These are phyloP conservation scores for Stramenopiles sp. DNA, from an alignment of 352 stramenopile genomes.

Conservation along the genomic window DNA sequence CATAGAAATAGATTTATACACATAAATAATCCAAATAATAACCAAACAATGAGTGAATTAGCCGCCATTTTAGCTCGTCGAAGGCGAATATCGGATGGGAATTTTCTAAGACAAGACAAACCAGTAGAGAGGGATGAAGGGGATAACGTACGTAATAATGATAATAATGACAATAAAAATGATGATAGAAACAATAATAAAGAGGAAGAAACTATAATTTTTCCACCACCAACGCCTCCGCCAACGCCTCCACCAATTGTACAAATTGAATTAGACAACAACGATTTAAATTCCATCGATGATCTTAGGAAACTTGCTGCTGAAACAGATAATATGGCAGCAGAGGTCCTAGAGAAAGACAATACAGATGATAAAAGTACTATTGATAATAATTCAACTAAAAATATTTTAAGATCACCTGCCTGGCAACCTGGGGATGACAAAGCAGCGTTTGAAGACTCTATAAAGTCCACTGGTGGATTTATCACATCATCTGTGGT, in stretches of 20 bases:
- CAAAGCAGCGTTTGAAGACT: not conserved
- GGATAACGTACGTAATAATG: too few species aligned
- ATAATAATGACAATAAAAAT: too few species aligned
- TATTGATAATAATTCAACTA: not conserved
- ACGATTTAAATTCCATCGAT: too few species aligned
- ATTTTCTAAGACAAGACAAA: too few species aligned
- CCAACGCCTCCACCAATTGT: too few species aligned
- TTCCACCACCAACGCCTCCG: too few species aligned
- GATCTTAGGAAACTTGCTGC: not conserved
- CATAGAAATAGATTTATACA: too few species aligned
- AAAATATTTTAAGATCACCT: not conserved
- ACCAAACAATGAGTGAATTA: not conserved
- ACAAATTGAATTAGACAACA: too few species aligned
- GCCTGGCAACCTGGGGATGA: not conserved
- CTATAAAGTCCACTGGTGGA: not conserved
- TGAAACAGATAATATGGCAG: not conserved
- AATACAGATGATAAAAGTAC: not conserved
- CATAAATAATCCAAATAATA: too few species aligned
- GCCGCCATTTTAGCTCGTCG: not conserved
- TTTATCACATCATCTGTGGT: not conserved
- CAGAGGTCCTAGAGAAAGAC: not conserved
- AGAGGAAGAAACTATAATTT: too few species aligned
- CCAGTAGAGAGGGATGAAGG: too few species aligned
- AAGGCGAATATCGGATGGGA: not conserved
- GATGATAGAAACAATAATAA: too few species aligned